Evolutionary conservation across 177 flowering plant species (phyloP), one percentile per base, ranked within the genome.

Genomic region (Vitis hybrid): DNA sequence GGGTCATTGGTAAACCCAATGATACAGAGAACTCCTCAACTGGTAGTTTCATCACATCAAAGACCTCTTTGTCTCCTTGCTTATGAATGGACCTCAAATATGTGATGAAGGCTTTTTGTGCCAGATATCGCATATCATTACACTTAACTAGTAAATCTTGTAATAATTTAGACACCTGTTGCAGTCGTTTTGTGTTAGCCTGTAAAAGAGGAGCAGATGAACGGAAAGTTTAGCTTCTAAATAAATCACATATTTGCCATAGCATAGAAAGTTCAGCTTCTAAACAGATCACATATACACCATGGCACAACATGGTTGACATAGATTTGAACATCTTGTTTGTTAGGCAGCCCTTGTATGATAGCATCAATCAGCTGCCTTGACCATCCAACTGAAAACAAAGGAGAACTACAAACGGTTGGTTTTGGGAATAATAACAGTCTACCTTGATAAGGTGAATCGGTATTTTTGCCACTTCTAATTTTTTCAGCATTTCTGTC

Each of bases 11-110:
- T 53, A 92, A 81, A 65, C 99, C 98, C 65, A 89, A 67, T 65
- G 99, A 93, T 52, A 92, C 91, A 54, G 99, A 82, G 65, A 80
- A 96, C 59, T 90, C 94, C 70, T 91, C 97, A 41, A 87, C 64
- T 0, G 94, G 84, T 51, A 96, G 85, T 72, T 87, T 86, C 41
- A 50, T 70, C 60, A 87, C 90, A 82, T 90, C 94, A 80, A 96
- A 93, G 21, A 91, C 79, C 67, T 90, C 92, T 74, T 90, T 93
- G 67, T 90, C 93, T 64, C 74, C 65, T 71, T 88, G 88, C 64
- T 80, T 78, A 72, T 85, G 72, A 30, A 96, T 78, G 12, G 99
- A 89, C 66, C 79, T 87, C 82, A 96, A 70, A 76, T 96, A 96
- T 50, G 92, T 91, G 53, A 84, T 72, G 65, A 91, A 92, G 60